Percentiles rank a stretch among this genome's conserved stretches.
Conservation (phyloP, 2,329 filamentous ascomycete genomes). For the Phaeosphaeriaceae sp. region DNA sequence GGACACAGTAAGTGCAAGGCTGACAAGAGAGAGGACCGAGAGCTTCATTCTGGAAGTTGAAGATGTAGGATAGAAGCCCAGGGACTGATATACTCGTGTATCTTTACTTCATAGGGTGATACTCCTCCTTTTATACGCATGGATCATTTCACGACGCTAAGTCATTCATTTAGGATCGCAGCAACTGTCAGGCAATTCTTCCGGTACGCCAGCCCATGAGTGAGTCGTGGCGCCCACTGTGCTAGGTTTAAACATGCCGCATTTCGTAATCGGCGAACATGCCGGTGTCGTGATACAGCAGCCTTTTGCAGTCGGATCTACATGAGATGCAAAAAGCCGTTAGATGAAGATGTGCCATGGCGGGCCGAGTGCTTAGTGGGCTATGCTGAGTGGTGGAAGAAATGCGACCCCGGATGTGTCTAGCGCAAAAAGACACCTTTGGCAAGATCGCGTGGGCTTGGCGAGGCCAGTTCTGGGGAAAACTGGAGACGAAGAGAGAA, state of each 20-base stretch:
- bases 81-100: constrained; percentile 1
- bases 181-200: constrained; percentile 17
- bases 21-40: constrained; percentile 25
- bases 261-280: constrained; percentile 3
- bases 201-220: constrained; percentile 11
- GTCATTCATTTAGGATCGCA: constrained; percentile 5
- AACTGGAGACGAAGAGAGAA: too few relatives aligned
- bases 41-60: constrained; percentile 33
- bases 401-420: constrained; percentile 2
- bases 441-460: neutral
- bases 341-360: constrained; percentile 1
- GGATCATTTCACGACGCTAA: neutral
- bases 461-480: too few relatives aligned
- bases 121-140: constrained; percentile 14
- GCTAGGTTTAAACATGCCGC: constrained; percentile 3
- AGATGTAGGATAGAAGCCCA: constrained; percentile 1
- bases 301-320: neutral
- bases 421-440: neutral
- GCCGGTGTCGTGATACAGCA: constrained; percentile 2
- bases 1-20: constrained; percentile 21
- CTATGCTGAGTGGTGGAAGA: constrained; percentile 8
- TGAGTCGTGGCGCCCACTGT: constrained; percentile 6
- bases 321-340: neutral
- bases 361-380: neutral
- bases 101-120: neutral